Base-by-base conservation (phyloP, 2,329 filamentous ascomycete genomes). In the Colletotrichum melonis region DNA sequence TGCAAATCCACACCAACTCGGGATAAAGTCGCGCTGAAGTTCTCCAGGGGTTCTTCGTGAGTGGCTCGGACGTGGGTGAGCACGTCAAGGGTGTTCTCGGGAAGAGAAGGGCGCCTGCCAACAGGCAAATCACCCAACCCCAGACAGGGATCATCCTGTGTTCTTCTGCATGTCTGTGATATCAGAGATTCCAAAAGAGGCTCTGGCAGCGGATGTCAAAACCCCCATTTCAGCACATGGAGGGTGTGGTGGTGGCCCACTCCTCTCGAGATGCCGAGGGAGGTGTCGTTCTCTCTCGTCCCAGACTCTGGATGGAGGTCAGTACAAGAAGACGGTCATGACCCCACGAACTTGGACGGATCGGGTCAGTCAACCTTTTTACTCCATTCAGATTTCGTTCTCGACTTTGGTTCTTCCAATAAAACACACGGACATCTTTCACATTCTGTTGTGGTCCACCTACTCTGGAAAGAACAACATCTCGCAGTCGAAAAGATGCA, bases 251-350 rank as follows among this genome's bases (percentile, higher is more conserved):
- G 42, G 38, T 42, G 38, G 38, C 16, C 38, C 16, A 42, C 38
- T 42, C 38, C 38, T 16, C 38, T 42, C 42, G 42, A 54, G 56
- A 66, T 73, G 67, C 67, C 71, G 56, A 67, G 56, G 67, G 46
- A 62, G 12, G 35, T 59, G 59, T 57, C 26, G 26, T 30, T 24
- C 22, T 57, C 54, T 69, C 54, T 69, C 67, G 56, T 73, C 67
- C 49, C 67, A 73, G 60, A 22, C n/a, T 64, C 55, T 64, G 42
- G 66, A 56, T 35, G 59, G 12, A 28, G 59, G 12, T 5, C 42
- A 63, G 46, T 73, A 73, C 71, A 73, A 73, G 71, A 73, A 71
- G 71, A 63, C 58, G 28, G 38, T 2, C 30, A 46, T 26, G 32
- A 8, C 19, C 52, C 11, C 30, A 42, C 19, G 16, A 54, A 30